These are phyloP conservation scores for Colletotrichum godetiae DNA, from an alignment of 2,329 filamentous ascomycete species.

Conservation along the genomic window DNA sequence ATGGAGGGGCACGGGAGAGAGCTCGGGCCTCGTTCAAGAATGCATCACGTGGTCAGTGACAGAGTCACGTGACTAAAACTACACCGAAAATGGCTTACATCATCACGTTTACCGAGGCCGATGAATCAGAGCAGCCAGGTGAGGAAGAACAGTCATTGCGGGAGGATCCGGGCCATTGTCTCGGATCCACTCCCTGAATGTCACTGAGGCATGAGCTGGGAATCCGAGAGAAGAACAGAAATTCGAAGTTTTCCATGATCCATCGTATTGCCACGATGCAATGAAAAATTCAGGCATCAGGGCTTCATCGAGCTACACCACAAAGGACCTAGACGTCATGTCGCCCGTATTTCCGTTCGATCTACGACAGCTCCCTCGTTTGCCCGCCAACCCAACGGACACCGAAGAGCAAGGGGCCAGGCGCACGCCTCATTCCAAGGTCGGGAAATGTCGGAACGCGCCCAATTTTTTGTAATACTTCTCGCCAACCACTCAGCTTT, in stretches of 20 bases:
- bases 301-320: not conserved
- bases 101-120: not conserved
- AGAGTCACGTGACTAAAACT: rapidly evolving
- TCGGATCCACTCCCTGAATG: not conserved
- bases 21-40: not conserved
- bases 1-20: constrained; percentile 28
- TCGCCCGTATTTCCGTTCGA: constrained; percentile 32
- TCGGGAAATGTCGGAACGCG: constrained; percentile 26
- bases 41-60: not conserved
- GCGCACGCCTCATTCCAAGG: constrained; percentile 15
- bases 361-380: constrained; percentile 22
- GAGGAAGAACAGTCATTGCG: constrained; percentile 1
- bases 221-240: not conserved
- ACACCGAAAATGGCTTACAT: not conserved
- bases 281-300: not conserved
- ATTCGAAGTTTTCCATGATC: not conserved
- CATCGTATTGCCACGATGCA: not conserved
- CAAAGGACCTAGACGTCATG: constrained; percentile 1
- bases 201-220: not conserved
- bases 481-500: not conserved
- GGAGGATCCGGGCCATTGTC: constrained; percentile 3
- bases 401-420: not conserved
- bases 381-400: not conserved
- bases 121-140: not conserved
- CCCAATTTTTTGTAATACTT: not conserved